Evolutionary conservation across 352 stramenopile species (phyloP).

Genomic region (Phytophthora tentaculata): DNA sequence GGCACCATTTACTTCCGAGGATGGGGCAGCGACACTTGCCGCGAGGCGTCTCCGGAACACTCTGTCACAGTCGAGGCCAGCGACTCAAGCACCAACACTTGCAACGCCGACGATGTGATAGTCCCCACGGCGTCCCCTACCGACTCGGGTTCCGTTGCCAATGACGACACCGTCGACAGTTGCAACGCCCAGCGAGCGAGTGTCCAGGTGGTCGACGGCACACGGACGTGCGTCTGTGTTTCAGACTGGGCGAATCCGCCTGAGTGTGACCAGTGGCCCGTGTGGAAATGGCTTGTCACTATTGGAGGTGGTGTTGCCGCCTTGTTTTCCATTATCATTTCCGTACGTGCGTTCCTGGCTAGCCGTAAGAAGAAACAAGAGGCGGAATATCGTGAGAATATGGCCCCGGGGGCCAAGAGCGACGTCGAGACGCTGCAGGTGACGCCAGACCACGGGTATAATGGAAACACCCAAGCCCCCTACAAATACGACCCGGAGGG

Average conservation of each 20-base stretch:
- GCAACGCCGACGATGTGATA: constrained; percentile 21
- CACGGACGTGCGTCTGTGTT: constrained; percentile 56
- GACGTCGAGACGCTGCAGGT: constrained; percentile 46
- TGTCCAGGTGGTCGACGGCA: constrained; percentile 47
- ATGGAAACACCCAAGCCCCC: constrained; percentile 19
- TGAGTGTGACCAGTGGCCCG: constrained; percentile 51
- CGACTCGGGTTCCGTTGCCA: constrained; percentile 18
- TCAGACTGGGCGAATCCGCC: constrained; percentile 70
- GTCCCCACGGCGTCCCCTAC: constrained; percentile 1
- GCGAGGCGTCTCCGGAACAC: constrained; percentile 53
- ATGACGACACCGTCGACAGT: constrained; percentile 36
- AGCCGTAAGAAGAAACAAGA: constrained; percentile 48
- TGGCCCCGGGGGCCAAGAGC: constrained; percentile 28
- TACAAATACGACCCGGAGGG: constrained; percentile 42
- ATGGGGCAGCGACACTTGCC: constrained; percentile 63
- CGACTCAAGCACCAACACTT: constrained; percentile 35
- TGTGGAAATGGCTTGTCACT: constrained; percentile 66
- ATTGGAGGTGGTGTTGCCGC: constrained; percentile 64
- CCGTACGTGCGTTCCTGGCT: constrained; percentile 51
- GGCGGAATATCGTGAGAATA: constrained; percentile 15
- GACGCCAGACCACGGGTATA: constrained; percentile 36
- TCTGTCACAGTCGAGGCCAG: constrained; percentile 50
- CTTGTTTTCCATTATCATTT: constrained; percentile 64
- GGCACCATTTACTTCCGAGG: constrained; percentile 68
- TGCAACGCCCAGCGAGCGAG: constrained; percentile 66